Conservation (phyloP, 2,329 filamentous ascomycete genomes). For the Didymella pomorum region DNA sequence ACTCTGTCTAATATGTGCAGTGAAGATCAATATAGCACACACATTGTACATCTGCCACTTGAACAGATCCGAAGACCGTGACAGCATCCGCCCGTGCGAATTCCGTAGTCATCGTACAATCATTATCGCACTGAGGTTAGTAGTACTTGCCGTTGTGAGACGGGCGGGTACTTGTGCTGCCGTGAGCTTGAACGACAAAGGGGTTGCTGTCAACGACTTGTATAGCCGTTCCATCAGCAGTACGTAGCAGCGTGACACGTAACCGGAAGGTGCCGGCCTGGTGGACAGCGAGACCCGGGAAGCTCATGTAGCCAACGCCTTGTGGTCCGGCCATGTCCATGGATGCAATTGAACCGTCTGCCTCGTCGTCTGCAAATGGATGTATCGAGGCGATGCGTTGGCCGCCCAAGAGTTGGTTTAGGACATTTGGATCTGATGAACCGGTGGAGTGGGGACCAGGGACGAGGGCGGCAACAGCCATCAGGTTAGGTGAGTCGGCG, state of each 20-base stretch:
- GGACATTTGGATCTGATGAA: constrained; percentile 39
- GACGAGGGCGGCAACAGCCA: constrained; percentile 45
- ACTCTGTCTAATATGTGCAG: constrained; percentile 16
- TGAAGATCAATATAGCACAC: constrained; percentile 12
- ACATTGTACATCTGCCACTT: constrained; percentile 5
- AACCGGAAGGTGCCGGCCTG: constrained; percentile 50
- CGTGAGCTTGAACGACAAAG: constrained; percentile 41
- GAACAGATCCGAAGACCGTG: not conserved
- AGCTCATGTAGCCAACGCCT: constrained; percentile 50
- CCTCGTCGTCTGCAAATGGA: constrained; percentile 48
- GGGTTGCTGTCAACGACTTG: constrained; percentile 48
- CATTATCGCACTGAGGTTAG: constrained; percentile 20
- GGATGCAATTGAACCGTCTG: constrained; percentile 46
- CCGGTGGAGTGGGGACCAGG: constrained; percentile 39
- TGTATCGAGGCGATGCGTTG: constrained; percentile 48
- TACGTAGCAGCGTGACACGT: constrained; percentile 49
- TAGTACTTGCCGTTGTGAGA: constrained; percentile 47
- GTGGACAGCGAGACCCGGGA: constrained; percentile 47
- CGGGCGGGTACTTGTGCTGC: constrained; percentile 25
- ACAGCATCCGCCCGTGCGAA: not conserved
- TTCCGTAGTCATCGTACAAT: not conserved
- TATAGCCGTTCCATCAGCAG: constrained; percentile 38
- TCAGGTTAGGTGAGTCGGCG: constrained; percentile 44
- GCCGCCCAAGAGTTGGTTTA: constrained; percentile 43
- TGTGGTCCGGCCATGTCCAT: constrained; percentile 48